phyloP scores from a whole-genome alignment of 192 early-diverging fungal genomes.

The Phycomyces nitens region DNA sequence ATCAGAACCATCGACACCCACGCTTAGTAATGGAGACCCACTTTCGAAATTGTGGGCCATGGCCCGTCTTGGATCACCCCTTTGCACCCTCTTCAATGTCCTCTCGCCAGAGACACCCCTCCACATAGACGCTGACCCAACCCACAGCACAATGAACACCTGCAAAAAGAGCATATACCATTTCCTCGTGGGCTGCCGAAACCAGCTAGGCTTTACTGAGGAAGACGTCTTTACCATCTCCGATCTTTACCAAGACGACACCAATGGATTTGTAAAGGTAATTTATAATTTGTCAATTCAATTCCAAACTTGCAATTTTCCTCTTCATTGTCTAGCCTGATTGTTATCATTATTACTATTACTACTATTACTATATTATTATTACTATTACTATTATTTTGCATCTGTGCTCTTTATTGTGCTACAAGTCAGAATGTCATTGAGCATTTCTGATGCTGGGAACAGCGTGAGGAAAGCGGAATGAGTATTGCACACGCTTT shows the following conservation, averaged over 20 bases:
- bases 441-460: too few species aligned
- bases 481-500: too few species aligned
- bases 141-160: constrained; percentile 55
- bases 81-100: constrained; percentile 72
- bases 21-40: constrained; percentile 42
- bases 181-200: constrained; percentile 84
- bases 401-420: too few species aligned
- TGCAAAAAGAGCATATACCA: constrained; percentile 84
- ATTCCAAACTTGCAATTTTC: too few species aligned
- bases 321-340: too few species aligned
- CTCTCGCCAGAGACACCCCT: constrained; percentile 58
- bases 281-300: not conserved
- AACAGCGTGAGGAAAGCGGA: too few species aligned
- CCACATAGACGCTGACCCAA: constrained; percentile 42
- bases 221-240: constrained; percentile 83
- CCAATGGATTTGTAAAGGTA: constrained; percentile 96
- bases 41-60: constrained; percentile 68
- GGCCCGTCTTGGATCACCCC: constrained; percentile 67
- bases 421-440: too few species aligned
- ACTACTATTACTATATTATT: too few species aligned
- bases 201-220: constrained; percentile 66
- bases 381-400: too few species aligned
- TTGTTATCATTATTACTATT: too few species aligned
- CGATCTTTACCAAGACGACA: constrained; percentile 92
- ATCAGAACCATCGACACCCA: constrained; percentile 14